Percentiles rank a stretch among this genome's conserved stretches.
phyloP scores from a whole-genome alignment of 2,329 filamentous ascomycete genomes.

The Thyridium curvatum region DNA sequence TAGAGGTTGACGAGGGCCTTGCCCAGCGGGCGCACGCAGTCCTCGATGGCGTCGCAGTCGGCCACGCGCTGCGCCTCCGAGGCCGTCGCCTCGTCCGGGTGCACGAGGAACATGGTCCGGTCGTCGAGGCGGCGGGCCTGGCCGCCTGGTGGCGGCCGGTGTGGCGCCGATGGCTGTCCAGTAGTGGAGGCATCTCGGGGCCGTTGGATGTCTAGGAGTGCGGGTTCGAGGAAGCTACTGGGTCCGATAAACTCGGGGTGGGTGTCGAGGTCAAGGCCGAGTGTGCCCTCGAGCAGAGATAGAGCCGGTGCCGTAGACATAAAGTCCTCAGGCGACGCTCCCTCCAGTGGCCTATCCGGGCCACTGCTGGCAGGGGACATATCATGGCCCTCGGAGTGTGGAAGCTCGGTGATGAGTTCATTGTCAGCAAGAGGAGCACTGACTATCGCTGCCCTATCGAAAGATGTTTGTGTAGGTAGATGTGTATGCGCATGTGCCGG shows the following conservation, averaged over 20 bases:
- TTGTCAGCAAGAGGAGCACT: too few species aligned
- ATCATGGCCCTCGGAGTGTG: too few species aligned
- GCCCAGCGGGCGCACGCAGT: conserved; percentile 74
- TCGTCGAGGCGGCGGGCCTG: conserved; percentile 25
- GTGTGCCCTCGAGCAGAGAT: conserved; percentile 31
- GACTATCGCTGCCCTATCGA: too few species aligned
- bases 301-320: too few species aligned
- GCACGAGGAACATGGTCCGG: conserved; percentile 27
- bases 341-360: too few species aligned
- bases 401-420: too few species aligned
- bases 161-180: too few species aligned
- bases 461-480: too few species aligned
- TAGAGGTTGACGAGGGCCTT: conserved; percentile 72
- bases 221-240: conserved; percentile 52
- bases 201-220: conserved; percentile 48
- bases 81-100: conserved; percentile 24
- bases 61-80: conserved; percentile 33
- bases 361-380: too few species aligned
- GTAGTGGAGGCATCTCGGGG: conserved; percentile 42
- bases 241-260: conserved; percentile 56
- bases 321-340: too few species aligned
- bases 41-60: too few species aligned
- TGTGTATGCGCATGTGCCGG: too few species aligned
- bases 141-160: conserved; percentile 9
- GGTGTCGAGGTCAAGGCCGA: conserved; percentile 51